Conservation (phyloP, 495 filamentous ascomycete species). For the Viridothelium virens region DNA sequence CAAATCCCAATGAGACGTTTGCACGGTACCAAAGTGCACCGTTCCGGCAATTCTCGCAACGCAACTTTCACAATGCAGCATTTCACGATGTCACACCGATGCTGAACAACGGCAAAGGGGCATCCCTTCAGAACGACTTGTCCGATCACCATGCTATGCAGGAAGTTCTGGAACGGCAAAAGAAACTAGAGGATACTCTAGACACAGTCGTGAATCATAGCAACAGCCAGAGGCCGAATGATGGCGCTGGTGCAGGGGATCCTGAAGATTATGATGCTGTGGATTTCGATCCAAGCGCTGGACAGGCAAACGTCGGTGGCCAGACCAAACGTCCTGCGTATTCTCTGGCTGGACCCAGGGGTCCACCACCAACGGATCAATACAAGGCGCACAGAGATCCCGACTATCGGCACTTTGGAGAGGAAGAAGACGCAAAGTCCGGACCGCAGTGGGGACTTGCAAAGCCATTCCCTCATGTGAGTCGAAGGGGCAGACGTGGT, state of each 20-base stretch:
- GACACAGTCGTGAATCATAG: neutral
- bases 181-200: neutral
- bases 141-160: slow-evolving; percentile 1
- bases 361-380: slow-evolving; percentile 4
- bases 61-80: slow-evolving; percentile 8
- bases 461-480: slow-evolving; percentile 9
- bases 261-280: slow-evolving; percentile 1
- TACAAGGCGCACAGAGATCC: slow-evolving; percentile 8
- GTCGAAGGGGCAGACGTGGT: neutral
- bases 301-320: neutral
- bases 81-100: slow-evolving; percentile 7
- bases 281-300: slow-evolving; percentile 6
- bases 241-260: neutral
- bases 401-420: slow-evolving; percentile 1
- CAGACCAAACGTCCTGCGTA: slow-evolving; percentile 1
- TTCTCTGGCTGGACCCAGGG: slow-evolving; percentile 3
- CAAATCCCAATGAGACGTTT: slow-evolving; percentile 8
- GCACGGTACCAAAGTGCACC: slow-evolving; percentile 4
- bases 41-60: neutral
- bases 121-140: neutral
- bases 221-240: neutral
- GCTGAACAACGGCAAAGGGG: slow-evolving; percentile 5
- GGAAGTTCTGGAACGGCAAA: slow-evolving; percentile 4
- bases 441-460: neutral
- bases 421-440: neutral